Base-by-base conservation (phyloP, 2,329 filamentous ascomycete genomes). In the Colletotrichum musae region DNA sequence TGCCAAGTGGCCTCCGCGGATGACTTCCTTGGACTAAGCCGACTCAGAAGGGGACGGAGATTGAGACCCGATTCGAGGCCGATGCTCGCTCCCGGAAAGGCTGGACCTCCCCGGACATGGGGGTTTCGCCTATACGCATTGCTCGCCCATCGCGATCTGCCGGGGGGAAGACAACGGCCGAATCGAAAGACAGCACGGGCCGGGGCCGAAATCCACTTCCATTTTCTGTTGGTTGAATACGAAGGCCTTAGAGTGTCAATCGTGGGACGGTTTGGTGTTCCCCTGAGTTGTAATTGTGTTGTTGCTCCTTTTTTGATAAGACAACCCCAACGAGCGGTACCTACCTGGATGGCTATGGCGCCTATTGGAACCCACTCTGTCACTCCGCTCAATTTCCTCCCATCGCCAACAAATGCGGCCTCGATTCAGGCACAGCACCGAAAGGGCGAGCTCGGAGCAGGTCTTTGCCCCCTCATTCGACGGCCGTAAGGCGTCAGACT, bases 11-110 rank as follows among this genome's bases (percentile, higher is more conserved):
- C 36, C 28, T 39, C 26, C 21, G 50, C 60, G 59, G 53, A 24
- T 39, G 24, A 18, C 16, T 43, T 65, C 58, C 65, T 28, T 58
- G 48, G 39, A 45, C 58, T 43, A n/a, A 64, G 61, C 43, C 59
- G 65, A 58, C 36, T 53, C 52, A 56, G 65, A 65, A 65, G 61
- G 53, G 61, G 18, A 26, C 66, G 66, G 66, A 66, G 61, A 69
- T 60, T 53, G 58, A 10, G 54, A 50, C 61, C 54, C 32, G 32
- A 59, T 66, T 66, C 12, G 65, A 64, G 26, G 53, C 53, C 53
- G 53, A 53, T 32, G 48, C 51, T 69, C 66, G 50, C 66, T 48
- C 48, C 32, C 48, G 41, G 54, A 28, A 24, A 32, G 51, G 64
- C 61, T 65, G 54, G 32, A n/a, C 13, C 18, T 32, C 16, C 41